phyloP scores from a whole-genome alignment of 371 early-diverging fungal species.

The Mucor irregularis region DNA sequence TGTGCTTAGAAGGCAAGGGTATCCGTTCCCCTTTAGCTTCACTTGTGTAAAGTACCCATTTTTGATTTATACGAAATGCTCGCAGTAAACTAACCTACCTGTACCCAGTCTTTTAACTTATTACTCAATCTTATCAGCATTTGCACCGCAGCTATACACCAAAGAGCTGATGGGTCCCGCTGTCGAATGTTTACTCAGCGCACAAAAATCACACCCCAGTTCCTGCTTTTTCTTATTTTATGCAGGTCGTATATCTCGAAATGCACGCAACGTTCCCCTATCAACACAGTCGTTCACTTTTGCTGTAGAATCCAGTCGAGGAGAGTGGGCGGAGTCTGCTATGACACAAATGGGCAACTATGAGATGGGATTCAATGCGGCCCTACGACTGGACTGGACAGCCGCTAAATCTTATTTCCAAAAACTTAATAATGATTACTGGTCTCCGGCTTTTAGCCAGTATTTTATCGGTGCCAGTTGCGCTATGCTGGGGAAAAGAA shows the following conservation, averaged over 20 bases:
- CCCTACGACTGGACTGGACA: slow-evolving; percentile 57
- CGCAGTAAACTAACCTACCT: no score
- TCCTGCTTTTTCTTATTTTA: slow-evolving; percentile 64
- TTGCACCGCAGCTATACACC: slow-evolving; percentile 44
- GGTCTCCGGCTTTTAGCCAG: slow-evolving; percentile 61
- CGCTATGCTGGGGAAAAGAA: slow-evolving; percentile 51
- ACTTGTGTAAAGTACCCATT: slow-evolving; percentile 52
- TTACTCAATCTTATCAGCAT: slow-evolving; percentile 53
- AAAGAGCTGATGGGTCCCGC: slow-evolving; percentile 48
- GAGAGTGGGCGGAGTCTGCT: slow-evolving; percentile 55
- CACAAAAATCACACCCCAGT: slow-evolving; percentile 54
- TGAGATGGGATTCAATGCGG: slow-evolving; percentile 60
- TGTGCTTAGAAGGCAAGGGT: slow-evolving; percentile 55
- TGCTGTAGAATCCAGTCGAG: slow-evolving; percentile 53
- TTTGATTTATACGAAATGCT: not conserved
- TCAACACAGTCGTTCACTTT: slow-evolving; percentile 57
- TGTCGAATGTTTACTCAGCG: slow-evolving; percentile 57
- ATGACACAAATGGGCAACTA: slow-evolving; percentile 58
- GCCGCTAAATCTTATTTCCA: slow-evolving; percentile 47
- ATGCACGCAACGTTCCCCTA: slow-evolving; percentile 48
- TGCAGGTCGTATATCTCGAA: slow-evolving; percentile 55
- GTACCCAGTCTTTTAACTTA: slow-evolving; percentile 46
- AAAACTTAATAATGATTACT: slow-evolving; percentile 53
- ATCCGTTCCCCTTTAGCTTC: slow-evolving; percentile 65
- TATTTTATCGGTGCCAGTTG: slow-evolving; percentile 62